A percentile compares a stretch with the other conserved stretches of the same genome.
Conservation (phyloP, 768 basidiomycete genomes). For the Cystofilobasidium bisporidii region DNA sequence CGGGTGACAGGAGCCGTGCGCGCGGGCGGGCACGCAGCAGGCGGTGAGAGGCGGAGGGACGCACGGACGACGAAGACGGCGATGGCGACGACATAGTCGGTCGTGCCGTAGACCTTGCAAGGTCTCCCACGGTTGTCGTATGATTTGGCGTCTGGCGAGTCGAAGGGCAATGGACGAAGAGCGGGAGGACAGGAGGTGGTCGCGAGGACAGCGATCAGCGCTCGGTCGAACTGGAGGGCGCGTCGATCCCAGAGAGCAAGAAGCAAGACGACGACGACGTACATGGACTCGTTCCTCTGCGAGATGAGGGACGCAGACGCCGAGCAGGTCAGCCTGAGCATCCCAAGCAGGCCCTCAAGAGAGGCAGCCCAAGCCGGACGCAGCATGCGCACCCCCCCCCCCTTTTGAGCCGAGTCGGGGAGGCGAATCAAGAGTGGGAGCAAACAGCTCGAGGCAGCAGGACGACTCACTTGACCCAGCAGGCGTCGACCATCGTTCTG, state of each 20-base stretch:
- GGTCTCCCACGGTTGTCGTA: constrained; percentile 20
- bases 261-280: background rate
- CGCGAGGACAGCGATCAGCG: background rate
- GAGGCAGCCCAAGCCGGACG: background rate
- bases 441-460: background rate
- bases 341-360: background rate
- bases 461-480: constrained; percentile 8
- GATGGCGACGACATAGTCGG: constrained; percentile 15
- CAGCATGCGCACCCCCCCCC: background rate
- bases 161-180: background rate
- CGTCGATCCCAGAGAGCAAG: background rate
- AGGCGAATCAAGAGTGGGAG: too few relatives aligned
- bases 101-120: constrained; percentile 16
- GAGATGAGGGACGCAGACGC: background rate
- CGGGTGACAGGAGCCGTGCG: background rate
- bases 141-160: constrained; percentile 4
- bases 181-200: background rate
- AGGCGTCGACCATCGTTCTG: constrained; percentile 6
- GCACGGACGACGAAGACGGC: background rate
- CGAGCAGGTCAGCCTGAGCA: background rate
- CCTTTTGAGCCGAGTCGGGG: background rate
- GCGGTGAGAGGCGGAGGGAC: background rate
- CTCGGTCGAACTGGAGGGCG: background rate
- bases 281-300: background rate
- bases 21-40: background rate